Evolutionary conservation across 108 stramenopile species (phyloP), one percentile per base, ranked within the genome.

Genomic region (Fragilaria crotonensis): DNA sequence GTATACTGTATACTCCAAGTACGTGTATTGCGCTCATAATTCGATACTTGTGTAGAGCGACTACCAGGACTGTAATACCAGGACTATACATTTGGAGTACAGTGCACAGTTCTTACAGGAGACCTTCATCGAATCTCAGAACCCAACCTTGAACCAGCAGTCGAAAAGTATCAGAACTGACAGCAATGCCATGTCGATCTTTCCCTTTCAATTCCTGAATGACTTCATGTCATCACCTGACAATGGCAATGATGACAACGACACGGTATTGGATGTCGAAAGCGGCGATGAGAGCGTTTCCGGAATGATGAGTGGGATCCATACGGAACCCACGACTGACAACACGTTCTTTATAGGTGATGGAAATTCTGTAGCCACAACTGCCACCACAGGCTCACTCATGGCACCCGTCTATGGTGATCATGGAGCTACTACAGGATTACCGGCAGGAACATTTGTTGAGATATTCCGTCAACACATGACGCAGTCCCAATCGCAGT

Each of bases 151-250:
- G n/a, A n/a, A n/a, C n/a, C n/a, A n/a, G n/a, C n/a, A n/a, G n/a
- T n/a, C n/a, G n/a, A n/a, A n/a, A n/a, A n/a, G n/a, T n/a, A n/a
- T n/a, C n/a, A n/a, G n/a, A n/a, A n/a, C n/a, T n/a, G n/a, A n/a
- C n/a, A n/a, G n/a, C n/a, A n/a, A n/a, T n/a, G n/a, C 36, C 36
- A 41, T 41, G 36, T 41, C 36, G 11, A 41, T 41, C 36, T 41
- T 41, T 41, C 36, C 36, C 36, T 41, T 41, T 41, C 36, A 41
- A 7, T 41, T 41, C 14, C 11, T 7, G 14, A 14, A 41, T 41
- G 36, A 41, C 7, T 11, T 41, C 36, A 41, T 41, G 36, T 14
- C 11, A 41, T 41, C 36, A 11, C 36, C 36, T 14, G 14, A 7
- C 14, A 11, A 11, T 11, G 14, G 11, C 7, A 11, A 7, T 14